Conservation (phyloP, 257 asterid species). For the Solanum neorickii region DNA sequence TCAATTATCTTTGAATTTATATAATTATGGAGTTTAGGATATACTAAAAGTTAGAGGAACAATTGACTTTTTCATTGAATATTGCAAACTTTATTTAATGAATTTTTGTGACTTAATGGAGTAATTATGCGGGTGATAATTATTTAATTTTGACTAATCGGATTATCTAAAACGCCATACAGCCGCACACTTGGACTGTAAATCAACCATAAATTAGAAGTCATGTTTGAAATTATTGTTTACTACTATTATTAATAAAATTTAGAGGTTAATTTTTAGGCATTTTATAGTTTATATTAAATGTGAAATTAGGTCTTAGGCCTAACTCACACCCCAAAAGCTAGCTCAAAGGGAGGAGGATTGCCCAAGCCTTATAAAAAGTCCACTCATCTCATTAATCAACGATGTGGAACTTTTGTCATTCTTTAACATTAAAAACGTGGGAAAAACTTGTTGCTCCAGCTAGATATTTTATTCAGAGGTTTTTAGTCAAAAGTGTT, state of each 20-base stretch:
- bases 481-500: not conserved
- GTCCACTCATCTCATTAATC: too few relatives aligned
- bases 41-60: not conserved
- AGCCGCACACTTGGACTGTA: not conserved
- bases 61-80: not conserved
- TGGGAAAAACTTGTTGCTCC: not conserved
- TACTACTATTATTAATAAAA: not conserved
- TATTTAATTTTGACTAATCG: not conserved
- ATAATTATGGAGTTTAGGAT: not conserved
- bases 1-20: not conserved
- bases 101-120: not conserved
- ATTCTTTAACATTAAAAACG: too few relatives aligned
- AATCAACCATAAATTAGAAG: not conserved
- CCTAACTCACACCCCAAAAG: too few relatives aligned
- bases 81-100: not conserved
- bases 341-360: too few relatives aligned
- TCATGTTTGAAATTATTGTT: not conserved
- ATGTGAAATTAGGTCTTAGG: too few relatives aligned
- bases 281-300: not conserved
- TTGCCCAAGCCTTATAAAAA: too few relatives aligned
- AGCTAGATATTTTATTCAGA: not conserved
- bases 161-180: not conserved
- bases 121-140: not conserved
- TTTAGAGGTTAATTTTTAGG: not conserved
- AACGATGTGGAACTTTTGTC: too few relatives aligned